Percentiles rank a stretch among this genome's conserved stretches.
These are phyloP conservation scores for Aspergillus conjunctus DNA, from an alignment of 495 filamentous ascomycete genomes.

Conservation along the genomic window DNA sequence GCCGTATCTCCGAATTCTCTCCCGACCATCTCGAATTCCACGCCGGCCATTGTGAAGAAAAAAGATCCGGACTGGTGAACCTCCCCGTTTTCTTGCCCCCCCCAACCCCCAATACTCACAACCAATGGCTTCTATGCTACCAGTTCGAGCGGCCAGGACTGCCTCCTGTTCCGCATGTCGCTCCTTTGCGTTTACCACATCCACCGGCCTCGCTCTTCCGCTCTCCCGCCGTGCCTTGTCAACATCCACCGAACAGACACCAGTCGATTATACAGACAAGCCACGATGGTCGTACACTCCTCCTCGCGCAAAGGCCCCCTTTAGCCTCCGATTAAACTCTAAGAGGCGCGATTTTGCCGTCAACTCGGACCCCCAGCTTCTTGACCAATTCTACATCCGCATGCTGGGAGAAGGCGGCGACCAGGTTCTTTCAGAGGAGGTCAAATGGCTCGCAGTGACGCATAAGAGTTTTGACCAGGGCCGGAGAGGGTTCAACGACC, in stretches of 20 bases:
- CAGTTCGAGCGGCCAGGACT: constrained; percentile 39
- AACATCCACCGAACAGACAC: constrained; percentile 29
- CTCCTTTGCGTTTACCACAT: constrained; percentile 26
- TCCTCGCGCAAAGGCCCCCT: constrained; percentile 71
- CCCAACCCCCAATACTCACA: constrained; percentile 19
- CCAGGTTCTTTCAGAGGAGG: constrained; percentile 76
- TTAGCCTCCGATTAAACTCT: constrained; percentile 51
- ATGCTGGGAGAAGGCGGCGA: constrained; percentile 72
- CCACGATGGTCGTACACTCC: constrained; percentile 88
- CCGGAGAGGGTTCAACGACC: constrained; percentile 89
- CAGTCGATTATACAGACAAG: constrained; percentile 40
- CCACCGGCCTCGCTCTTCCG: constrained; percentile 22
- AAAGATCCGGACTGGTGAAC: constrained; percentile 38
- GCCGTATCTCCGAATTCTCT: constrained; percentile 31
- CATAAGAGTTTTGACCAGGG: constrained; percentile 99
- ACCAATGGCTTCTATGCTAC: constrained; percentile 44
- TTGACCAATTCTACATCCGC: constrained; percentile 74
- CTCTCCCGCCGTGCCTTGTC: constrained; percentile 24
- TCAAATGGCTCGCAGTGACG: constrained; percentile 96
- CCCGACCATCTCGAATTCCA: constrained; percentile 27
- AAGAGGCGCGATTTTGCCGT: constrained; percentile 58
- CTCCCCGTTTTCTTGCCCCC: constrained; percentile 29
- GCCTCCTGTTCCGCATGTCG: constrained; percentile 38
- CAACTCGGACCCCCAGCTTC: constrained; percentile 70
- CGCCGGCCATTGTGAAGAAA: constrained; percentile 26